Evolutionary conservation across 192 early-diverging fungal genomes (phyloP), one percentile per base, ranked within the genome.

Genomic region (Funneliformis geosporum): DNA sequence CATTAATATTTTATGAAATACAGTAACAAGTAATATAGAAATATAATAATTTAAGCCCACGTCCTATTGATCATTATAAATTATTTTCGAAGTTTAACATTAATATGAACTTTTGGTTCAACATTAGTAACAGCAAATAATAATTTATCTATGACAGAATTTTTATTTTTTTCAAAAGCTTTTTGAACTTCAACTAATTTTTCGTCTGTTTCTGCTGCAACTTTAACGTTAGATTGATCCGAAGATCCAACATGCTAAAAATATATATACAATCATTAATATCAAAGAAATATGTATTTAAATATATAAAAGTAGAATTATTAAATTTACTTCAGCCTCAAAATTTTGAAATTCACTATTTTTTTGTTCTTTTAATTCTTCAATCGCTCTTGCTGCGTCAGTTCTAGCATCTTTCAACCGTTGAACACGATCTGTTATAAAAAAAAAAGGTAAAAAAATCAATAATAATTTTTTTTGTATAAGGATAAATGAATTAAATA

Each of bases 391-490:
- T 76, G 87, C 88, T 38, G 97, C 97, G 80, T 97, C 95, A 12
- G 93, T 90, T 77, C 97, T 93, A n/a, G 97, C 97, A 82, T 96
- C 96, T 88, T 97, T 96, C 67, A 99, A 87, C 62, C 95, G 90
- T 84, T 96, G 91, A 69, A 95, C 90, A 72, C 97, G 95, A 86
- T 97, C 92, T 94, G 78, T 76, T 25, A 67, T 62, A 11, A 23
- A 14, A 2, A 60, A 38, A 28, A 69, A 38, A 42, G 7, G 23
- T n/a, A n/a, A n/a, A n/a, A n/a, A n/a, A n/a, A n/a, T n/a, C n/a
- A 23, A 27, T 43, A 60, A 47, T 25, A 27, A 33, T 14, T 28
- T 68, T 9, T n/a, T 8, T 68, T 69, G 2, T 21, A 27, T 68
- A 43, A 6, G 12, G 78, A 55, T 46, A 46, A 38, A 43, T 75